Percentiles rank a stretch among this genome's conserved stretches.
These are phyloP conservation scores for Colletotrichum sp. DNA, from an alignment of 2,329 filamentous ascomycete genomes.

Conservation along the genomic window DNA sequence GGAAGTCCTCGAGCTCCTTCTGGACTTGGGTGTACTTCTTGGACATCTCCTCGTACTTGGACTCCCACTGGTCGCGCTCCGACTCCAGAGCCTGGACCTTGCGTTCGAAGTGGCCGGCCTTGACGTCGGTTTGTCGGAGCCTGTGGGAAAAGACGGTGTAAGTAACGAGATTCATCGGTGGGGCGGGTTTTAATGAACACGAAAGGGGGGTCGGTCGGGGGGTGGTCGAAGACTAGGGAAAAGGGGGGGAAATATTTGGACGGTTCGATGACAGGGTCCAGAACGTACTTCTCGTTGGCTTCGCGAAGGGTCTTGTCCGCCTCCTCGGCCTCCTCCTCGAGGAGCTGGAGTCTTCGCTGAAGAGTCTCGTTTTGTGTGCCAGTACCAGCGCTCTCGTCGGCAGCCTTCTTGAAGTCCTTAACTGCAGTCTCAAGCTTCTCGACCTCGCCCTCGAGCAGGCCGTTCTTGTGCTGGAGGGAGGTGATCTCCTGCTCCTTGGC, in stretches of 20 bases:
- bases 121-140: slow-evolving; percentile 98
- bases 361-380: slow-evolving; percentile 91
- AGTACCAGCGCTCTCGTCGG: slow-evolving; percentile 81
- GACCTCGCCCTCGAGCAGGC: slow-evolving; percentile 85
- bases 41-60: slow-evolving; percentile 97
- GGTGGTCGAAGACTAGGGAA: neutral
- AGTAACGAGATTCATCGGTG: slow-evolving; percentile 16
- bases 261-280: neutral
- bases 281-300: slow-evolving; percentile 94
- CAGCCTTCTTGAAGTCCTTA: slow-evolving; percentile 86
- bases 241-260: slow-evolving; percentile 6
- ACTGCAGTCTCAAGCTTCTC: slow-evolving; percentile 88
- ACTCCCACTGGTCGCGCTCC: slow-evolving; percentile 92
- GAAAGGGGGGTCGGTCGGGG: neutral
- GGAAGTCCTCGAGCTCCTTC: slow-evolving; percentile 92
- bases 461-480: slow-evolving; percentile 94
- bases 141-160: slow-evolving; percentile 50
- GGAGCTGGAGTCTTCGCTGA: slow-evolving; percentile 88
- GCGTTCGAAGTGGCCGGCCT: slow-evolving; percentile 98
- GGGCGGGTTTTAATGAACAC: slow-evolving; percentile 15
- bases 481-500: slow-evolving; percentile 98
- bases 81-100: slow-evolving; percentile 97
- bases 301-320: slow-evolving; percentile 96
- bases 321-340: slow-evolving; percentile 97
- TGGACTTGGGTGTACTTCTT: slow-evolving; percentile 85